Conservation (phyloP, 768 basidiomycete genomes). For the Zangia roseola region DNA sequence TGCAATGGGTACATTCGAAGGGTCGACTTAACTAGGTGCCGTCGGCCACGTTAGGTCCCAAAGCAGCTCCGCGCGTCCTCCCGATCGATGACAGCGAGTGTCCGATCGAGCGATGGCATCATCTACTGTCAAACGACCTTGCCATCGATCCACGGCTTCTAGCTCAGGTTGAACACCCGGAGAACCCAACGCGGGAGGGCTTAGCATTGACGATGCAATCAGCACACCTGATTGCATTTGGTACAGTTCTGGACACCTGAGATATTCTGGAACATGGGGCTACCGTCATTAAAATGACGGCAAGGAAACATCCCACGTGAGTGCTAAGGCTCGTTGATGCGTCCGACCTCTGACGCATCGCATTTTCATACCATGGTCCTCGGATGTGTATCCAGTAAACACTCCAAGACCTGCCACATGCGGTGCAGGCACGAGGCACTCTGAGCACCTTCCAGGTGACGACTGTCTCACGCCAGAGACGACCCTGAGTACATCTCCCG, state of each 20-base stretch:
- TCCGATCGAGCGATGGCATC: background rate
- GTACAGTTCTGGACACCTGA: slow-evolving; percentile 9
- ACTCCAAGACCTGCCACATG: slow-evolving; percentile 6
- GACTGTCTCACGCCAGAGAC: slow-evolving; percentile 23
- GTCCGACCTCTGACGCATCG: background rate
- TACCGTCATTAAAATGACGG: no score
- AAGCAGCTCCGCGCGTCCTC: background rate
- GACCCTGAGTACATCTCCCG: slow-evolving; percentile 23
- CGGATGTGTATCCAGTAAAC: slow-evolving; percentile 21
- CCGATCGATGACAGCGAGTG: slow-evolving; percentile 1
- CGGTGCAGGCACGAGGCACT: slow-evolving; percentile 32
- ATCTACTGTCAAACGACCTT: background rate
- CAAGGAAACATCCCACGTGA: slow-evolving; percentile 8
- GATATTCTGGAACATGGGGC: slow-evolving; percentile 17
- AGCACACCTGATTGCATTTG: background rate
- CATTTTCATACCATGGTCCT: slow-evolving; percentile 27
- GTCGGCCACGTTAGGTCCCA: no score
- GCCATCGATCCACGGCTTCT: background rate
- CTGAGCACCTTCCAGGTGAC: slow-evolving; percentile 12
- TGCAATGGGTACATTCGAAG: no score
- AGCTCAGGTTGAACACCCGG: no score
- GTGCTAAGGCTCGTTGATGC: no score
- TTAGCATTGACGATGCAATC: background rate
- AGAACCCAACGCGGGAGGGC: no score
- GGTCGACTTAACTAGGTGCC: no score